Base-by-base conservation (phyloP, 371 early-diverging fungal genomes). In the Encephalitozoon intestinalis region DNA sequence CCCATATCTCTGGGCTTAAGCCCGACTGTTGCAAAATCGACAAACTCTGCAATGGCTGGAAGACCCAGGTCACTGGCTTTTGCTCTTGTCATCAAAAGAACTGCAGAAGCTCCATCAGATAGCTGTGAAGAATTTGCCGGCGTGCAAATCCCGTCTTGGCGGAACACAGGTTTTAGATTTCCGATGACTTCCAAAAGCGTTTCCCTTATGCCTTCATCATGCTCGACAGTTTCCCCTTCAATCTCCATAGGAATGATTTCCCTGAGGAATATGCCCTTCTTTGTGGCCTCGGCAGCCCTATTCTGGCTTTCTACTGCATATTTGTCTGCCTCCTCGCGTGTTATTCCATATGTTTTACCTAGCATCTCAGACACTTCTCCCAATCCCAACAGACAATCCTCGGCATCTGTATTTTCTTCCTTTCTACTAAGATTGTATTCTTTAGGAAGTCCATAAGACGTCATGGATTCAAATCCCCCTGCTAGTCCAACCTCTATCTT, bases 61-160 rank as follows among this genome's bases (percentile, higher is more conserved):
- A 94, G 87, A 12, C 90, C 89, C 28, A 92, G 87, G 87, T 90
- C 90, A 80, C 89, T 86, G 21, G 97, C 97, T 31, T 88, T 90
- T 85, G 88, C 89, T 77, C 97, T 90, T 87, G 90, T 91, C 91
- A 92, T 92, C 84, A 96, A 84, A 65, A 96, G 85, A 41, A 95
- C 94, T 21, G 93, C 94, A 40, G 94, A 95, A 49, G 95, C 95
- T 82, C 95, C 96, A 84, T 96, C 97, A 21, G 94, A 91, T 41
- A 95, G 93, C 87, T 96, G 96, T 75, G 95, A 95, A 54, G 95
- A 90, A 83, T 92, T 95, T 73, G 94, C 97, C 49, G 96, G 95
- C 39, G 96, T 95, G 74, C 95, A 92, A 65, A 88, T 77, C 53
- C 94, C 95, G 64, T 88, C 83, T 46, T 88, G 88, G 64, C 86